Conservation (phyloP, 2,329 filamentous ascomycete species). For the Albophoma yamanashiensis region DNA sequence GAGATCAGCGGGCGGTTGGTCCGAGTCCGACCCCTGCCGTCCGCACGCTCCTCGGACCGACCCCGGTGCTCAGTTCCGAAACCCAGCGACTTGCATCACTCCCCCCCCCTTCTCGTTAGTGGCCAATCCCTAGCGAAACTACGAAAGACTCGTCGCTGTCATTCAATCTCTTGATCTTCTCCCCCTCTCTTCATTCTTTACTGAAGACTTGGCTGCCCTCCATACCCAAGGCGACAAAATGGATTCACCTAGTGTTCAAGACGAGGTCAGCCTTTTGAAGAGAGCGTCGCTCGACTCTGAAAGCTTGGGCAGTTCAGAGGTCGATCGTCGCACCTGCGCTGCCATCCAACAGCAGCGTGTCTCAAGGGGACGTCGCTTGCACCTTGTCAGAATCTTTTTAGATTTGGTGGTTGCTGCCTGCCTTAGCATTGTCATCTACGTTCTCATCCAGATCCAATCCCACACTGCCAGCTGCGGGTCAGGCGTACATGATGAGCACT, state of each 20-base stretch:
- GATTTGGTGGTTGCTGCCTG: neutral
- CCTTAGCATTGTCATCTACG: neutral
- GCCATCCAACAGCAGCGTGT: neutral
- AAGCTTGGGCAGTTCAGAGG: neutral
- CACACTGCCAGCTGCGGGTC: neutral
- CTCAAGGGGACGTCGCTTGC: neutral
- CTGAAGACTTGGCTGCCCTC: neutral
- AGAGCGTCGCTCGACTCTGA: neutral
- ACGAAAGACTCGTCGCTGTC: neutral
- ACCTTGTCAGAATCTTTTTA: neutral
- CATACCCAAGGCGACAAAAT: neutral
- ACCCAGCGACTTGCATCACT: neutral
- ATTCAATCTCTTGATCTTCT: neutral
- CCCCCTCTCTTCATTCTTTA: neutral
- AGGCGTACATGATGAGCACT: neutral
- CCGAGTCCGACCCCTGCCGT: neutral
- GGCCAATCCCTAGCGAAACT: neutral
- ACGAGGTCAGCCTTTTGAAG: neutral
- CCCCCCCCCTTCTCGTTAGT: neutral
- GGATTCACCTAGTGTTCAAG: neutral
- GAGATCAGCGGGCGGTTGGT: neutral
- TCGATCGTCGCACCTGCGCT: neutral
- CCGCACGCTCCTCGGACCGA: neutral
- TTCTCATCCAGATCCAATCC: neutral
- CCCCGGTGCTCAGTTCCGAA: neutral